phyloP scores from a whole-genome alignment of 352 stramenopile species.

The Paralagenidium karlingii region DNA sequence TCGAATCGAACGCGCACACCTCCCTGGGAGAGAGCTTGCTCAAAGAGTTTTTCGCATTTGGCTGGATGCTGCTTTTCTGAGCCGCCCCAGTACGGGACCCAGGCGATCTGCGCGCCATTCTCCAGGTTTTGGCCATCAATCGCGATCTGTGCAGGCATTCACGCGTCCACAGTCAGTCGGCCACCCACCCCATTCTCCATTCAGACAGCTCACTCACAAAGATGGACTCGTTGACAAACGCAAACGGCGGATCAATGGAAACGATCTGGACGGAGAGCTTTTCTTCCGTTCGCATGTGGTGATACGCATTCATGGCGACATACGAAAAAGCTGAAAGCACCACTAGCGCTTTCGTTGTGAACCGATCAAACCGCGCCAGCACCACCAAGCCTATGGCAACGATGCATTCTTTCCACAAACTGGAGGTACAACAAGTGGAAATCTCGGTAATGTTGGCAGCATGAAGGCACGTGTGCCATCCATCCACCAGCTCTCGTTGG shows the following conservation, averaged over 20 bases:
- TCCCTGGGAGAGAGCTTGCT: slow-evolving; percentile 46
- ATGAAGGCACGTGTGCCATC: too few relatives aligned
- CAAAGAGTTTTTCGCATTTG: slow-evolving; percentile 31
- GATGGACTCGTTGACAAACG: slow-evolving; percentile 72
- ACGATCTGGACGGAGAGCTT: slow-evolving; percentile 44
- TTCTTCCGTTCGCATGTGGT: slow-evolving; percentile 31
- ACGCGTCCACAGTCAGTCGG: not conserved
- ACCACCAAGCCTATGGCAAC: slow-evolving; percentile 7
- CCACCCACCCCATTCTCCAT: not conserved
- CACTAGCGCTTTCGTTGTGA: slow-evolving; percentile 46
- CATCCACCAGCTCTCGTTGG: too few relatives aligned
- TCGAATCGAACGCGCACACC: slow-evolving; percentile 56
- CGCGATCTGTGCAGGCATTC: slow-evolving; percentile 23
- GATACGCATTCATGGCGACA: slow-evolving; percentile 15
- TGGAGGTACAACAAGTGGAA: too few relatives aligned
- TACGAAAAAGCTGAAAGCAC: slow-evolving; percentile 12
- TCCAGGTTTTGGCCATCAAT: slow-evolving; percentile 76
- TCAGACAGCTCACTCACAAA: slow-evolving; percentile 28
- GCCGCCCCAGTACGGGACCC: slow-evolving; percentile 60
- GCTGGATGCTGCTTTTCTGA: slow-evolving; percentile 26
- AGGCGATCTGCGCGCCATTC: slow-evolving; percentile 47
- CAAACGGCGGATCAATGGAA: slow-evolving; percentile 58
- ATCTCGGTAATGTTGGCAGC: too few relatives aligned
- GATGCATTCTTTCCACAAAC: too few relatives aligned
- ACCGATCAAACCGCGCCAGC: slow-evolving; percentile 37